Evolutionary conservation across 2,329 filamentous ascomycete genomes (phyloP), one percentile per base, ranked within the genome.

Genomic region (Elsinoe perseae): DNA sequence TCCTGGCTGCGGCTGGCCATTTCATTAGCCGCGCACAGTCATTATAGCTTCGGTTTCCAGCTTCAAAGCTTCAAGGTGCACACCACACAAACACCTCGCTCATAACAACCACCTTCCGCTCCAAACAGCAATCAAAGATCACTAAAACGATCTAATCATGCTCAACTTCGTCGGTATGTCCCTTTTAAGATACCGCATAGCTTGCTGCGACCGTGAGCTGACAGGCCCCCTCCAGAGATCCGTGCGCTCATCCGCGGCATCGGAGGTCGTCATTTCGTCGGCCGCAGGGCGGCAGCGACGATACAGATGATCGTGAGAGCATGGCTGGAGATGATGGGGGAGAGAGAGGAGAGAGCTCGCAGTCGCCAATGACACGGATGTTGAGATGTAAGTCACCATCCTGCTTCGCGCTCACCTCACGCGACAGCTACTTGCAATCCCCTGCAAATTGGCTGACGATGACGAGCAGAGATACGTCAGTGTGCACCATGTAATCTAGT

Each of bases 241-340:
- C 44, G 44, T 27, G n/a, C 14, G 21, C 25, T 30, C 25, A 28
- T 50, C 44, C 44, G 25, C 16, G 44, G 27, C 44, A 18, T 30
- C 9, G 44, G 25, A 9, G 44, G 20, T n/a, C 44, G 25, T 14
- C 25, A 16, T 32, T 50, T 30, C 44, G 25, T 50, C 25, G 25
- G 27, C 23, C n/a, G 23, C n/a, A 25, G 44, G 21, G 44, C n/a
- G 25, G 27, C 25, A 18, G 21, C 25, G 44, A 32, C 44, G 44
- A 50, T 50, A 12, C 14, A 50, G 23, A 50, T 50, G 44, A 30
- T 50, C 44, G 40, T 44, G 20, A 44, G 40, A 44, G 40, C 25
- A 25, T 44, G 40, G 40, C 32, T 3, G 9, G 44, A 30, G 44
- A 32, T 50, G 25, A 50, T 50, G 44, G 10, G 27, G 27, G 27